Conservation (phyloP, 371 early-diverging fungal species). For the Haplosporangium sp. region DNA sequence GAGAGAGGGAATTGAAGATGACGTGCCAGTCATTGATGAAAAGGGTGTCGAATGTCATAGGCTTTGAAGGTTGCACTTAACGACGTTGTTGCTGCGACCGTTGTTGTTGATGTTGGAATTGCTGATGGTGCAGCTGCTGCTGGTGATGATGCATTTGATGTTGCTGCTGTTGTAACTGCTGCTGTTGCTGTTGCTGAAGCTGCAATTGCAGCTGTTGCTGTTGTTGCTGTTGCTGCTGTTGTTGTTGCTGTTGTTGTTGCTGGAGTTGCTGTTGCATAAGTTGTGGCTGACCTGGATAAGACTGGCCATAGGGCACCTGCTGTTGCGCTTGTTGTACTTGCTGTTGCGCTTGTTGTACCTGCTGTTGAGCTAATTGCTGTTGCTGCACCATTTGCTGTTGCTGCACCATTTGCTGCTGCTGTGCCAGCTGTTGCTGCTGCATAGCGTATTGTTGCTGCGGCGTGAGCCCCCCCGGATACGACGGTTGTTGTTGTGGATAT, state of each 20-base stretch:
- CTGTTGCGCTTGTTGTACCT: conserved; percentile 4
- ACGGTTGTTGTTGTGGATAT: conserved; percentile 14
- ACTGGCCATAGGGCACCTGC: not conserved
- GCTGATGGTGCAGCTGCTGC: conserved; percentile 6
- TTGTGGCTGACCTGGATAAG: conserved; percentile 5
- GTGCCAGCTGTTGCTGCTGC: conserved; percentile 9
- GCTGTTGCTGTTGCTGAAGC: conserved; percentile 5
- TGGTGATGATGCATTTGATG: conserved; percentile 1
- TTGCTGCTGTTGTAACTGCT: conserved; percentile 6
- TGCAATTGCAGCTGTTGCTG: conserved; percentile 9
- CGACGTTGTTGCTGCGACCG: conserved; percentile 1
- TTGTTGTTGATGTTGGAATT: conserved; percentile 2
- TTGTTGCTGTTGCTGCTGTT: conserved; percentile 10
- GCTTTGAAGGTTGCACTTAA: not conserved
- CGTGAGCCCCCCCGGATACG: not conserved
- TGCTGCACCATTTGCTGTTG: conserved; percentile 22
- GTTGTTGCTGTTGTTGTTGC: conserved; percentile 21
- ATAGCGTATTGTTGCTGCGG: conserved; percentile 10
- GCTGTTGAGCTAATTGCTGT: conserved; percentile 18
- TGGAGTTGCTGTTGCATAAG: conserved; percentile 18
- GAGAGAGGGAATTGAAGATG: not conserved
- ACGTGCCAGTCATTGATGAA: not conserved
- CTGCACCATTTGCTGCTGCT: conserved; percentile 23
- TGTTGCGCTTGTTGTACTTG: conserved; percentile 14
- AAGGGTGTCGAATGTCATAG: not conserved